Evolutionary conservation across 148 eudicot species (phyloP).

Genomic region (Rhododendron ovatum): DNA sequence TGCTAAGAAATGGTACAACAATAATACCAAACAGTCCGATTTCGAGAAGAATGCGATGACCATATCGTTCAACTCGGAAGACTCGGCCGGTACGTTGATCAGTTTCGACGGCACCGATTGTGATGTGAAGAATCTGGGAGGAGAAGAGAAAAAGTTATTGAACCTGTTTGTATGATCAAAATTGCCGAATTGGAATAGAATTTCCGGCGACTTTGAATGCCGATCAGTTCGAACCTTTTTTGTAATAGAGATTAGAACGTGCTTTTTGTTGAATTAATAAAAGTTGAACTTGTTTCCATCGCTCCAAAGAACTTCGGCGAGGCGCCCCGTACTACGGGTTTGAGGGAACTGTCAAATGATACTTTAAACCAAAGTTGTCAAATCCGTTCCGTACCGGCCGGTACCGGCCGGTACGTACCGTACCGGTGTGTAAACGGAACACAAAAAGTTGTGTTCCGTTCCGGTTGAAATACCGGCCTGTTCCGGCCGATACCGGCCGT

Average conservation of each 20-base stretch:
- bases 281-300: background rate
- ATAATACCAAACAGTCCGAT: background rate
- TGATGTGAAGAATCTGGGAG: background rate
- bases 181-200: background rate
- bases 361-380: too few species aligned
- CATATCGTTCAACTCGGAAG: background rate
- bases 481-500: too few species aligned
- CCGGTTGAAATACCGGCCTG: too few species aligned
- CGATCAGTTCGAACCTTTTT: background rate
- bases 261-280: background rate
- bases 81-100: background rate
- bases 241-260: background rate
- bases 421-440: too few species aligned
- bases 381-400: too few species aligned
- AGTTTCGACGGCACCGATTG: background rate
- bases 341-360: too few species aligned
- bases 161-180: background rate
- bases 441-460: too few species aligned
- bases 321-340: too few species aligned
- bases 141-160: background rate
- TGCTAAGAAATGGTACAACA: background rate
- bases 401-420: too few species aligned
- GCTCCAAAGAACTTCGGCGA: background rate
- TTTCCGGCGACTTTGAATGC: background rate
- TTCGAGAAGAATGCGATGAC: background rate